Evolutionary conservation across 2,329 filamentous ascomycete genomes (phyloP).

Genomic region (Taxawa tesnikishii): DNA sequence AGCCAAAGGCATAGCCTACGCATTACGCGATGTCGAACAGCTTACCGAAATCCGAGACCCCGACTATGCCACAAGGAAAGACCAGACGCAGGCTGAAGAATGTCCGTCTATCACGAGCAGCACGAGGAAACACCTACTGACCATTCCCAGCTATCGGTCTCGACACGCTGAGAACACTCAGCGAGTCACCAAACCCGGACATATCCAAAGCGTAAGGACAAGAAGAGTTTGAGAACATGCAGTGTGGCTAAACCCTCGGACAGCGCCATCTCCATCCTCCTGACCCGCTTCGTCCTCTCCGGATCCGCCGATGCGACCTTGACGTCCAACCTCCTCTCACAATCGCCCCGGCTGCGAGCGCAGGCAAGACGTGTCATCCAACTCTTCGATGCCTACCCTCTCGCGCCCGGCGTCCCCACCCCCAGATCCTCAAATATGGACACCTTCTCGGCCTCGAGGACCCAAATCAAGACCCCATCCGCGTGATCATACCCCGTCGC

Average conservation of each 20-base stretch:
- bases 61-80: not conserved
- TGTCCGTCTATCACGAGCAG: not conserved
- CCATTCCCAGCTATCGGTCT: not conserved
- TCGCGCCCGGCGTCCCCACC: not conserved
- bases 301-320: not conserved
- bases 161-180: not conserved
- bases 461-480: not conserved
- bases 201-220: not conserved
- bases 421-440: not conserved
- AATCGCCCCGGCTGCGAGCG: not conserved
- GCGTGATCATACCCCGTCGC: not conserved
- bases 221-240: no score
- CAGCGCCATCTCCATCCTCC: not conserved
- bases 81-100: not conserved
- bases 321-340: not conserved
- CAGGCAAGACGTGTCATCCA: not conserved
- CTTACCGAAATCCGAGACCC: not conserved
- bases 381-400: not conserved
- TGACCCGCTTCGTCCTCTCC: not conserved
- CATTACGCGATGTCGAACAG: not conserved
- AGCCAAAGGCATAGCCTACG: not conserved
- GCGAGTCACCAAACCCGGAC: not conserved
- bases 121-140: no score
- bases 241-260: no score
- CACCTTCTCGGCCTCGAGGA: not conserved